Evolutionary conservation across 352 stramenopile genomes (phyloP), one percentile per base, ranked within the genome.

Genomic region (Globisporangium ultimum): DNA sequence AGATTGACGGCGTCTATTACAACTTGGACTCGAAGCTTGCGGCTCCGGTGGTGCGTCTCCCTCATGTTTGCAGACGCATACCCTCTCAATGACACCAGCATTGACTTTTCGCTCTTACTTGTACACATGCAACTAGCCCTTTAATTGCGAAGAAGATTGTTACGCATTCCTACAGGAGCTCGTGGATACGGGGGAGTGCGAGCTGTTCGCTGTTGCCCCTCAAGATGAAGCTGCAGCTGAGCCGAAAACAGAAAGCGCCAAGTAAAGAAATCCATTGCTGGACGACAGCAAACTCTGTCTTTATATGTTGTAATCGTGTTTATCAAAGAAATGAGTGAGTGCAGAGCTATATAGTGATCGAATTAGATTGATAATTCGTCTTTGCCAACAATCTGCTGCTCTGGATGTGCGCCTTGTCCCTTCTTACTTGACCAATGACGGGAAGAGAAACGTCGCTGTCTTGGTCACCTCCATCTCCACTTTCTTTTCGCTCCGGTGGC

Each of bases 1-100:
- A 87, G 75, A 71, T 93, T 54, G 24, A 66, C 15, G 74, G 64
- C 6, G 51, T 87, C 28, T 88, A 71, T 54, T 91, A 86, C 67
- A 91, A 91, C 60, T 68, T 93, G 49, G 82, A 91, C 67, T 93
- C 81, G 17, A 91, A 90, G 63, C 60, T 93, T 3, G 54, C 66
- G 9, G 50, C 50, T 32, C 82, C 84, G 18, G 60, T 70, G 76
- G 79, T 89, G 52, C 42, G 61, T 45, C 24, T 34, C 14, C 4
- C 36, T 48, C 34, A 13, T 60, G 0, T 18, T 7, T 53, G 3
- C 34, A 20, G 6, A 34, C 21, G n/a, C 2, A 47, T 13, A 17
- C 14, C 12, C 12, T 32, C 15, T 47, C 32, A 28, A 18, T 36
- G 15, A 14, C 9, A 5, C 28, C 28, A 36, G 8, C 28, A 36